Evolutionary conservation across 306 rosid species (phyloP), one percentile per base, ranked within the genome.

Genomic region (Mimosa pudica): DNA sequence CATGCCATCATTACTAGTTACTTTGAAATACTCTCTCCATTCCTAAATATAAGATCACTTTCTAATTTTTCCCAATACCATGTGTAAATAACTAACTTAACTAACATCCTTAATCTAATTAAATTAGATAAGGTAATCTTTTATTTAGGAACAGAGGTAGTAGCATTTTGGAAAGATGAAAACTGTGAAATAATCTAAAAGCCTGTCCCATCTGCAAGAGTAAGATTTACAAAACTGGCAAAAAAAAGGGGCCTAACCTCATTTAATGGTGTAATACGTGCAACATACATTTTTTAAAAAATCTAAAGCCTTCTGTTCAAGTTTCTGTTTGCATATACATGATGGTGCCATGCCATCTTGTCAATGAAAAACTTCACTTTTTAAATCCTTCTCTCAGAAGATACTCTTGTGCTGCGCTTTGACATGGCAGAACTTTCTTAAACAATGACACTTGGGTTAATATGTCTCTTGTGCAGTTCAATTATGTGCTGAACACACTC

Each of bases 401-500:
- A 8, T 52, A 70, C 49, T 47, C 62, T 65, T 36, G 54, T 49
- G 10, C 18, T 47, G 71, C 45, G 58, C 77, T 73, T 57, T 66
- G 54, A 70, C 57, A 1, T 66, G 10, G 44, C 17, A 74, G 44
- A 42, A 10, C 42, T 51, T 70, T 75, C 82, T 66, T n/a, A 54
- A 63, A 49, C 54, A 63, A 49, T 61, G 10, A 71, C 77, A 66
- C 58, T 61, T n/a, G 54, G 36, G 58, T 70, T 35, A 42, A 65
- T 69, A 17, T 74, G 62, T 30, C 79, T 41, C 65, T 48, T 86
- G 79, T 70, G 84, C 93, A 95, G 99, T 82, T 93, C 88, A 93
- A 90, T 86, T 95, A 91, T 73, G 84, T 89, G 69, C 79, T 95
- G 84, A 95, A 95, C 88, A 93, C 99, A 2, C 87, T 95, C 47